Percentiles rank a stretch among this genome's conserved stretches.
These are phyloP conservation scores for Fusarium euwallaceae DNA, from an alignment of 2,329 filamentous ascomycete species.

Conservation along the genomic window DNA sequence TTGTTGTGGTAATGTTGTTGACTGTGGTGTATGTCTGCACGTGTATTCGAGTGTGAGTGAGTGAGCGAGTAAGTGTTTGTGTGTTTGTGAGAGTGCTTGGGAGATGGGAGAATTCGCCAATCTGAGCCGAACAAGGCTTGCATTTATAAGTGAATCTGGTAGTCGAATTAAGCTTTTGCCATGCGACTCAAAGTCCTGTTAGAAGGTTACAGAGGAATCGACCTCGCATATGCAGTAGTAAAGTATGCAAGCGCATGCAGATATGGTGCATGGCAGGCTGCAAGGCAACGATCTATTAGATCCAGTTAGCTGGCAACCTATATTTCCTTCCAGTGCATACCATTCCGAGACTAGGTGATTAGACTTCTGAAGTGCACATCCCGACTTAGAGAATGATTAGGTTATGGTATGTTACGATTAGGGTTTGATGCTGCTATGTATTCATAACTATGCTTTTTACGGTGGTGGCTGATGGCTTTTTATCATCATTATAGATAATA, in stretches of 20 bases:
- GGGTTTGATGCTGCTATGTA: too few relatives aligned
- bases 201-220: background rate
- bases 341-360: background rate
- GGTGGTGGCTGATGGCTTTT: too few relatives aligned
- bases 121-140: accelerated
- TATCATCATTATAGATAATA: too few relatives aligned
- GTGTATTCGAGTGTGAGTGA: too few relatives aligned
- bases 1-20: background rate
- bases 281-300: background rate
- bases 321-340: background rate
- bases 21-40: background rate
- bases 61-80: too few relatives aligned
- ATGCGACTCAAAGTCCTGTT: background rate
- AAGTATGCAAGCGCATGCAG: background rate
- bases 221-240: background rate
- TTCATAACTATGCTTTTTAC: too few relatives aligned
- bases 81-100: too few relatives aligned
- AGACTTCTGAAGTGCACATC: background rate
- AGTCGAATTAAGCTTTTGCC: background rate
- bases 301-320: background rate
- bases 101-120: background rate
- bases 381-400: background rate
- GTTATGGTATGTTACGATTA: too few relatives aligned
- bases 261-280: background rate
- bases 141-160: background rate